These are phyloP conservation scores for Apiotrichum gracile DNA, from an alignment of 1,284 basidiomycete genomes.

Conservation along the genomic window DNA sequence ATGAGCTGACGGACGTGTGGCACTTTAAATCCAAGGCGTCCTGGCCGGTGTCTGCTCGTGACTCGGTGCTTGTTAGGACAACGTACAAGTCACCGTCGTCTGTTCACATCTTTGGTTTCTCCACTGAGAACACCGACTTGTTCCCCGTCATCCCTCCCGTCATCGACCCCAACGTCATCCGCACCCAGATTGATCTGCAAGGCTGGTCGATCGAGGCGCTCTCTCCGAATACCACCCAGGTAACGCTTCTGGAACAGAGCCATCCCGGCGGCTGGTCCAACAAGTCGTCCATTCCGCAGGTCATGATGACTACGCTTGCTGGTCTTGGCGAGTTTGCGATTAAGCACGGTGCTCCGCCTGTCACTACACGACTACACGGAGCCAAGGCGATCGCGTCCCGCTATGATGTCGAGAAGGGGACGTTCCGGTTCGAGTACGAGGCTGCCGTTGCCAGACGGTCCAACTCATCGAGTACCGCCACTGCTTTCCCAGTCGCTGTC, in stretches of 20 bases:
- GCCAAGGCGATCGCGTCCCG: conserved; percentile 66
- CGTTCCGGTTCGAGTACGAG: conserved; percentile 81
- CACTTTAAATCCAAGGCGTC: conserved; percentile 79
- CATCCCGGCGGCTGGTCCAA: conserved; percentile 97
- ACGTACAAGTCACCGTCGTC: conserved; percentile 95
- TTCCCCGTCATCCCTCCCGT: conserved; percentile 72
- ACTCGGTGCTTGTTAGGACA: conserved; percentile 84
- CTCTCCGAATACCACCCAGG: conserved; percentile 88
- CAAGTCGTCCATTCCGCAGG: conserved; percentile 84
- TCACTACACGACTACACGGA: conserved; percentile 73
- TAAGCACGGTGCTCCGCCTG: conserved; percentile 87
- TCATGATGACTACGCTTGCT: conserved; percentile 80
- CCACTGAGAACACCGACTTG: conserved; percentile 77
- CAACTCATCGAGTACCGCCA: conserved; percentile 43
- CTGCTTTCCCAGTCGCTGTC: conserved; percentile 24
- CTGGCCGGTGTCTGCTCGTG: conserved; percentile 86
- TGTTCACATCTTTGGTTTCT: conserved; percentile 94
- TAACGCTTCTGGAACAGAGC: conserved; percentile 92
- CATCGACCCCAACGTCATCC: conserved; percentile 68
- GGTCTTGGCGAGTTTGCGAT: conserved; percentile 92
- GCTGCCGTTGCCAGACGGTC: conserved; percentile 55
- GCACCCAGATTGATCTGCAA: conserved; percentile 90
- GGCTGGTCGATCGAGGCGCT: conserved; percentile 96
- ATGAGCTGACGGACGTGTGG: conserved; percentile 87
- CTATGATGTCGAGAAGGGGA: conserved; percentile 82